phyloP scores from a whole-genome alignment of 768 basidiomycete species.

The Russula olivacea region DNA sequence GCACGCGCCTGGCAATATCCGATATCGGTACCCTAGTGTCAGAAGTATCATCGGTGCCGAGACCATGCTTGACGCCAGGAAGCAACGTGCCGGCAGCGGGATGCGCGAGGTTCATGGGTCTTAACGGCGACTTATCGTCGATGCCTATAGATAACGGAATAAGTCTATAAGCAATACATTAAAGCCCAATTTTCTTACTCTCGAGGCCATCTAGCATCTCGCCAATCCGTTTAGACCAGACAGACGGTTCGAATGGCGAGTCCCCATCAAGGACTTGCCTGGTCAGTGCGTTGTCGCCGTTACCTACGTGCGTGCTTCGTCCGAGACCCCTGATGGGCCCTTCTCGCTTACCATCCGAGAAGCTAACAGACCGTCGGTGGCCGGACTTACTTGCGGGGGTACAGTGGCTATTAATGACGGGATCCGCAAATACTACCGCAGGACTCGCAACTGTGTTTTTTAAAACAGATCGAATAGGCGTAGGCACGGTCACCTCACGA shows the following conservation, averaged over 20 bases:
- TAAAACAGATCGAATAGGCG: constrained; percentile 36
- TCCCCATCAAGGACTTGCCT: constrained; percentile 21
- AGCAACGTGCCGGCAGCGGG: constrained; percentile 39
- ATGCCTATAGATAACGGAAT: constrained; percentile 24
- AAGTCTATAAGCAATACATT: constrained; percentile 4
- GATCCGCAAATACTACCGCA: constrained; percentile 49
- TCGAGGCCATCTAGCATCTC: constrained; percentile 74
- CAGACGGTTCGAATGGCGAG: constrained; percentile 45
- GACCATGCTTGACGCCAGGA: constrained; percentile 34
- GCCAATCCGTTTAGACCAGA: constrained; percentile 73
- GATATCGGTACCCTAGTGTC: constrained; percentile 25
- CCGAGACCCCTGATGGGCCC: constrained; percentile 77
- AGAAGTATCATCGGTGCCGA: constrained; percentile 26
- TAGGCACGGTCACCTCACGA: constrained; percentile 30
- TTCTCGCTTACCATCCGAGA: constrained; percentile 88
- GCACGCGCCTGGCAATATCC: constrained; percentile 1
- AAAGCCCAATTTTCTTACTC: constrained; percentile 36
- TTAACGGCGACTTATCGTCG: constrained; percentile 52
- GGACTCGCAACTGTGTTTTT: constrained; percentile 49
- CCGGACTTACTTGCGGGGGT: constrained; percentile 48
- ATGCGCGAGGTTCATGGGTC: constrained; percentile 41
- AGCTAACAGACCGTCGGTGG: constrained; percentile 86
- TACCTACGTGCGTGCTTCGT: constrained; percentile 37
- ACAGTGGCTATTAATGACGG: constrained; percentile 42
- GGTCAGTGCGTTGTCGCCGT: constrained; percentile 29